These are phyloP conservation scores for Cicer chorassanicum DNA, from an alignment of 306 rosid species.

Conservation along the genomic window DNA sequence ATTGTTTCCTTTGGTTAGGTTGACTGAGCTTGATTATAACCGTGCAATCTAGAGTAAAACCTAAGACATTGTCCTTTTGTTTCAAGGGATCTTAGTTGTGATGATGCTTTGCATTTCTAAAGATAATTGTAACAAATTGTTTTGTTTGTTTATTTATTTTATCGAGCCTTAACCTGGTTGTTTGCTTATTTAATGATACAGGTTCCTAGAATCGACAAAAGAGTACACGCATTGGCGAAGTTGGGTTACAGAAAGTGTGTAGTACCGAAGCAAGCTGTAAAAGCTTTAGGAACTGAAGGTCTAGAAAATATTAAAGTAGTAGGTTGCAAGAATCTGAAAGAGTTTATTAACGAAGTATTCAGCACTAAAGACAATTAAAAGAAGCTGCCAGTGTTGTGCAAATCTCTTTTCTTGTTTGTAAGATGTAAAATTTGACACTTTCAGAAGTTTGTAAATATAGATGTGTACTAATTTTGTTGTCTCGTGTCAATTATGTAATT, in stretches of 20 bases:
- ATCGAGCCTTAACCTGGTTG: conserved; percentile 7
- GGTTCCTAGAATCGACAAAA: conserved; percentile 90
- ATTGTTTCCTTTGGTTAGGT: background rate
- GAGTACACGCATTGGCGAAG: conserved; percentile 72
- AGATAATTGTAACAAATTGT: background rate
- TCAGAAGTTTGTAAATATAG: conserved; percentile 25
- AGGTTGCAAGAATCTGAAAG: conserved; percentile 82
- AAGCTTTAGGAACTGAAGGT: conserved; percentile 48
- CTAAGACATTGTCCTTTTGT: background rate
- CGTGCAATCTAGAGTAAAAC: conserved; percentile 8
- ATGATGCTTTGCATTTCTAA: conserved; percentile 28
- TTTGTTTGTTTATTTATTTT: conserved; percentile 5
- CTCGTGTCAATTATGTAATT: conserved; percentile 9
- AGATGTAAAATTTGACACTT: conserved; percentile 12
- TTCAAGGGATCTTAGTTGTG: background rate
- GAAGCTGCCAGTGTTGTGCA: conserved; percentile 41
- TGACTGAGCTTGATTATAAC: background rate
- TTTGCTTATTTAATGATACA: conserved; percentile 42
- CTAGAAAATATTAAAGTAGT: conserved; percentile 53
- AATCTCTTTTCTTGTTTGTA: conserved; percentile 26
- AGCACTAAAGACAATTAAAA: conserved; percentile 16
- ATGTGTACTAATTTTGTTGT: conserved; percentile 3
- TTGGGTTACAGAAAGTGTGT: conserved; percentile 79
- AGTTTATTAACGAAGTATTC: conserved; percentile 71
- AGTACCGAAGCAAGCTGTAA: conserved; percentile 70